Percentiles rank a stretch among this genome's conserved stretches.
Evolutionary conservation across 768 basidiomycete species (phyloP).

Genomic region (Kwoniella botswanensis): DNA sequence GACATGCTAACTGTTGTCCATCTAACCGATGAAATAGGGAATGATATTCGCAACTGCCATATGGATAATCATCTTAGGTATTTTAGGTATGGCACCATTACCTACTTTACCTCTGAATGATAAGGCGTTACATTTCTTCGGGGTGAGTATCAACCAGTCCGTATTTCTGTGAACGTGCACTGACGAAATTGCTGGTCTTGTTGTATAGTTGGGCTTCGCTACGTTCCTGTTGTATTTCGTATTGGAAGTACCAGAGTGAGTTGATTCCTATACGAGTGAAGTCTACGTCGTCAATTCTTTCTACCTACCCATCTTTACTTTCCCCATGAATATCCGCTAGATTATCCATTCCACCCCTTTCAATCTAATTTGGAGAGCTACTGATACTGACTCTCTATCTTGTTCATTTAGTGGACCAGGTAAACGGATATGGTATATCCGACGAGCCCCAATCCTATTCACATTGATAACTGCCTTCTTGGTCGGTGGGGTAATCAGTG

Average conservation of each 20-base stretch:
- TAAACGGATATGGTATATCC: constrained; percentile 55
- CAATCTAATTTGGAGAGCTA: no score
- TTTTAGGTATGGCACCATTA: constrained; percentile 54
- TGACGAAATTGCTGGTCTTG: no score
- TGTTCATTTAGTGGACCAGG: constrained; percentile 29
- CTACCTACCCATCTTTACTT: background rate
- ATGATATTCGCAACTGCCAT: constrained; percentile 50
- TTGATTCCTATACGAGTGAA: background rate
- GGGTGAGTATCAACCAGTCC: constrained; percentile 34
- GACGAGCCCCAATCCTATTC: constrained; percentile 50
- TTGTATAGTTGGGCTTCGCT: constrained; percentile 50
- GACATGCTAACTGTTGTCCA: background rate
- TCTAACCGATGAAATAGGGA: constrained; percentile 20
- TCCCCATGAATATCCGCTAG: background rate
- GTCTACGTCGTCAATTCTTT: constrained; percentile 1
- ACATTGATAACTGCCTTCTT: constrained; percentile 48
- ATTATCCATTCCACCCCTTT: no score
- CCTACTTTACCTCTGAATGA: constrained; percentile 54
- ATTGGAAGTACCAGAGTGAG: constrained; percentile 57
- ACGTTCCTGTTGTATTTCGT: constrained; percentile 55
- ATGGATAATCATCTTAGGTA: constrained; percentile 53
- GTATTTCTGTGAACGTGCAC: no score
- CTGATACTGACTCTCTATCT: background rate
- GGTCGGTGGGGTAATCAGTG: constrained; percentile 50
- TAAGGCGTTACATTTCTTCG: constrained; percentile 57